Percentiles rank a stretch among this genome's conserved stretches.
These are phyloP conservation scores for Mucor plumbeus DNA, from an alignment of 371 early-diverging fungal genomes.

Conservation along the genomic window DNA sequence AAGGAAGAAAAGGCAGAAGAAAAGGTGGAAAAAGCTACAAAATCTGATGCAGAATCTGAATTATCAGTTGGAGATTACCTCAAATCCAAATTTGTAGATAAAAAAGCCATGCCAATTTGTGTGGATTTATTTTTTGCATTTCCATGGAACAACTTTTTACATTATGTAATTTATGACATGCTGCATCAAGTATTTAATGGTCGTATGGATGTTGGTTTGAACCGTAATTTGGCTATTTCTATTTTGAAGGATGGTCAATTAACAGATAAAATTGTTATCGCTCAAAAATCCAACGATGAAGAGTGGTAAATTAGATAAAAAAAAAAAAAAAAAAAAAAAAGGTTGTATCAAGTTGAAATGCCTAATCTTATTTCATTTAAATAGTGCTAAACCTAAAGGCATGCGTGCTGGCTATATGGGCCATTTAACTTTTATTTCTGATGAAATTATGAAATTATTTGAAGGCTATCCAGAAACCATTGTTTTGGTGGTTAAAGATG, in stretches of 20 bases:
- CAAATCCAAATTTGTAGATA: conserved; percentile 67
- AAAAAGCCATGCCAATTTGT: conserved; percentile 39
- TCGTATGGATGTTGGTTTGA: conserved; percentile 67
- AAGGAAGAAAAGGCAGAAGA: background rate
- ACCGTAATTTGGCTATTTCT: conserved; percentile 72
- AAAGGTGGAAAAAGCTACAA: background rate
- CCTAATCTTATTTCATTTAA: background rate
- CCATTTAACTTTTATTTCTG: conserved; percentile 94
- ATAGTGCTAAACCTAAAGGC: conserved; percentile 80
- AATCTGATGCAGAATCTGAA: background rate
- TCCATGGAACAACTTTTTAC: conserved; percentile 96
- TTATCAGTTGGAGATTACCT: conserved; percentile 62
- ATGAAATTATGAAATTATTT: conserved; percentile 87
- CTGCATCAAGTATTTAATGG: conserved; percentile 94
- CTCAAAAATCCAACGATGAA: conserved; percentile 46
- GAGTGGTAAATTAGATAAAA: conserved; percentile 33
- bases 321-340: background rate
- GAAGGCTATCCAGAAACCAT: conserved; percentile 70
- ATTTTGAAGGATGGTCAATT: conserved; percentile 80
- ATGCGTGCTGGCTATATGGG: conserved; percentile 96
- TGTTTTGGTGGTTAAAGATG: conserved; percentile 60
- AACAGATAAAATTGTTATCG: conserved; percentile 45
- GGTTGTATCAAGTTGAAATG: background rate
- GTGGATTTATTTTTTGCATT: conserved; percentile 74
- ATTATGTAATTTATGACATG: conserved; percentile 96